These are phyloP conservation scores for Colletotrichum incanum DNA, from an alignment of 2,329 filamentous ascomycete species.

Conservation along the genomic window DNA sequence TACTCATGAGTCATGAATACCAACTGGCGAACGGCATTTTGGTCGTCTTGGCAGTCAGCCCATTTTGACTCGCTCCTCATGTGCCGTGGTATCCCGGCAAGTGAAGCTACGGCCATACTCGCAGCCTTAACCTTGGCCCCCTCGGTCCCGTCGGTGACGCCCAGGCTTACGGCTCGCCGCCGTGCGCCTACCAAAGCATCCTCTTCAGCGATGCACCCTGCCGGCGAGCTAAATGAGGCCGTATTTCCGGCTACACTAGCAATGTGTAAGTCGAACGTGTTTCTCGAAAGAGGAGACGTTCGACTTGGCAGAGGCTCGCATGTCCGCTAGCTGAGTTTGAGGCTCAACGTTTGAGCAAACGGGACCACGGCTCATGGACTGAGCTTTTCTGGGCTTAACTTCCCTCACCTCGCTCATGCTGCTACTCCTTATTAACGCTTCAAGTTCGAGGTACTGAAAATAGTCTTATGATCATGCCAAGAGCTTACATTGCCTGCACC, in stretches of 20 bases:
- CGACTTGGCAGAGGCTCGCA: not conserved
- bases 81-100: not conserved
- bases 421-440: not conserved
- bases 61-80: constrained; percentile 32
- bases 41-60: constrained; percentile 38
- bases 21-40: constrained; percentile 15
- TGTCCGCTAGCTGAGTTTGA: not conserved
- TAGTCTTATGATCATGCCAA: not conserved
- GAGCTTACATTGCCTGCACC: not conserved
- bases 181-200: not conserved
- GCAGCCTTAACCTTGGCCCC: not conserved
- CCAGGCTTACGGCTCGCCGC: not conserved
- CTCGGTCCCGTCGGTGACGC: not conserved
- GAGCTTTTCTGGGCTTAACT: not conserved
- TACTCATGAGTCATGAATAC: not conserved
- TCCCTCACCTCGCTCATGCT: not conserved
- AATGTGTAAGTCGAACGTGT: not conserved
- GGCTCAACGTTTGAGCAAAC: not conserved
- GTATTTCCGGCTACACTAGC: not conserved
- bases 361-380: not conserved
- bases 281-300: not conserved
- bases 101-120: not conserved
- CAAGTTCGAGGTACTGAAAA: not conserved
- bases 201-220: not conserved
- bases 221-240: not conserved